These are phyloP conservation scores for Coelastrella sp. DNA, from an alignment of 139 green algal genomes.

Conservation along the genomic window DNA sequence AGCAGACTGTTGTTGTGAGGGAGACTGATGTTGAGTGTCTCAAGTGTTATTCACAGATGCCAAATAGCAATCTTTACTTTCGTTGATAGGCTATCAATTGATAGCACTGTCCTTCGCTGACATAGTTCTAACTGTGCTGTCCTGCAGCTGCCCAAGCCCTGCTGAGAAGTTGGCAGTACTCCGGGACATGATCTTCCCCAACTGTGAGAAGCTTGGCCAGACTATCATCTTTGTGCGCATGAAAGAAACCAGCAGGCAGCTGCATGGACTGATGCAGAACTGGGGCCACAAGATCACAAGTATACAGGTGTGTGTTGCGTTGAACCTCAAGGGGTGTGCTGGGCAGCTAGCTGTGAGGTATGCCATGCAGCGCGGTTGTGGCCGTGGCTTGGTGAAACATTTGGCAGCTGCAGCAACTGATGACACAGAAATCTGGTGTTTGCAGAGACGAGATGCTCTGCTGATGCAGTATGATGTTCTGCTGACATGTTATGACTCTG, in stretches of 20 bases:
- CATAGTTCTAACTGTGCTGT: neutral
- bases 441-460: neutral
- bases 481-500: neutral
- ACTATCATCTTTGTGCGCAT: constrained; percentile 98
- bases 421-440: neutral
- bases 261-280: constrained; percentile 78
- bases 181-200: constrained; percentile 92
- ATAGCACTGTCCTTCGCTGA: neutral
- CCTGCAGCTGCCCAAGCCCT: constrained; percentile 72
- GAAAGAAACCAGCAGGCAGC: constrained; percentile 65
- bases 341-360: neutral
- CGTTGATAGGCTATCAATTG: too few relatives aligned
- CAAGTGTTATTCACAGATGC: too few relatives aligned
- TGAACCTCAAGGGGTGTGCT: too few relatives aligned
- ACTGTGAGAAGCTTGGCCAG: constrained; percentile 97
- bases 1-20: too few relatives aligned
- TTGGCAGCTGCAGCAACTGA: neutral
- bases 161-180: constrained; percentile 91
- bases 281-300: constrained; percentile 95
- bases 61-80: too few relatives aligned
- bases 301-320: constrained; percentile 59
- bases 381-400: neutral
- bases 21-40: too few relatives aligned
- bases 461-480: neutral
- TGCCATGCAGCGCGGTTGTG: neutral